These are phyloP conservation scores for Blastobotrys parvus DNA, from an alignment of 805 yeast species.

Conservation along the genomic window DNA sequence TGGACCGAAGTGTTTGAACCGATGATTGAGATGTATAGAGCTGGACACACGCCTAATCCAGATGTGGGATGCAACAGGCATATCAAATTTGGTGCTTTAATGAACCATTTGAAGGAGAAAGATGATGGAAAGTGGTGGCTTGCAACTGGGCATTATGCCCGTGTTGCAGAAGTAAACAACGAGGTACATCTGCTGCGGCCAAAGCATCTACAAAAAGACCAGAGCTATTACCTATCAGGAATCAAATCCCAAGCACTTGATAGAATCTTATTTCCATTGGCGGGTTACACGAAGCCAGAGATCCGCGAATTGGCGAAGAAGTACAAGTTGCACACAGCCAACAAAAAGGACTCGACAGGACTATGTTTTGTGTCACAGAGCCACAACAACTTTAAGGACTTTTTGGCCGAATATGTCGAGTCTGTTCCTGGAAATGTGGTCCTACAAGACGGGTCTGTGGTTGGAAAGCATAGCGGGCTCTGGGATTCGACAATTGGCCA, in stretches of 20 bases:
- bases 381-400: slow-evolving; percentile 55
- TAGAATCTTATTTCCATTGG: slow-evolving; percentile 67
- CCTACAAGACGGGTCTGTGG: slow-evolving; percentile 62
- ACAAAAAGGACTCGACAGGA: slow-evolving; percentile 92
- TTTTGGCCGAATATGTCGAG: slow-evolving; percentile 64
- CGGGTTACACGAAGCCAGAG: slow-evolving; percentile 65
- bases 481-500: slow-evolving; percentile 98
- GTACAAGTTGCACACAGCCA: slow-evolving; percentile 48
- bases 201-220: slow-evolving; percentile 61
- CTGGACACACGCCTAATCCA: slow-evolving; percentile 88
- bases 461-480: slow-evolving; percentile 79
- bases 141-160: slow-evolving; percentile 58
- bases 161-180: slow-evolving; percentile 27
- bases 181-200: slow-evolving; percentile 49
- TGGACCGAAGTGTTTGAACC: slow-evolving; percentile 92
- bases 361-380: slow-evolving; percentile 78
- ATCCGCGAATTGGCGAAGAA: slow-evolving; percentile 60
- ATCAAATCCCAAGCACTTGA: slow-evolving; percentile 40
- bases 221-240: slow-evolving; percentile 80
- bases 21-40: slow-evolving; percentile 64
- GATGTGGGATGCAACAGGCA: slow-evolving; percentile 80
- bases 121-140: slow-evolving; percentile 56
- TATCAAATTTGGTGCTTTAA: slow-evolving; percentile 79
- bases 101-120: slow-evolving; percentile 40
- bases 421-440: slow-evolving; percentile 72